Conservation (phyloP, 2,329 filamentous ascomycete genomes). For the Colletotrichum sublineola region DNA sequence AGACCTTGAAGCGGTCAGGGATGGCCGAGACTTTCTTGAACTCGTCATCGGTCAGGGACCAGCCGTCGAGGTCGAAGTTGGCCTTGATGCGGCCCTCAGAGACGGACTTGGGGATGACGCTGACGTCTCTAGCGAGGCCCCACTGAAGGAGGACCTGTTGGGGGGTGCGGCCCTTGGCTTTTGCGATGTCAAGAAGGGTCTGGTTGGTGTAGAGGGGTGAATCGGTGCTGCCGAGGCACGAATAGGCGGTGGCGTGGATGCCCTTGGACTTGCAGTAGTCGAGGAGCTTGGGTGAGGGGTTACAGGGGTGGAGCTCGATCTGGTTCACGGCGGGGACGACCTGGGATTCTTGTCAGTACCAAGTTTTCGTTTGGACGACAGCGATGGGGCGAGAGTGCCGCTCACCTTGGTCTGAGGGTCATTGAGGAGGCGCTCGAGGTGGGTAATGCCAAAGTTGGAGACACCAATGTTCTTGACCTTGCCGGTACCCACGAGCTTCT, state of each 20-base stretch:
- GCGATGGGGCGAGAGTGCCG: not conserved
- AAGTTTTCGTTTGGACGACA: too few species aligned
- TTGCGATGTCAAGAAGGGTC: constrained; percentile 72
- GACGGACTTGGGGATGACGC: constrained; percentile 88
- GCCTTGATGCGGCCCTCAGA: constrained; percentile 79
- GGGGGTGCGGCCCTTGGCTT: constrained; percentile 75
- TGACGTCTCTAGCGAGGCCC: constrained; percentile 85
- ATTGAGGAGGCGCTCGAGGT: constrained; percentile 82
- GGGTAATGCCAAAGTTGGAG: constrained; percentile 86
- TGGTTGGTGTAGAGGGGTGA: constrained; percentile 78
- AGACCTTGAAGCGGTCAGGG: constrained; percentile 85
- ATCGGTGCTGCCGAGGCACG: constrained; percentile 78
- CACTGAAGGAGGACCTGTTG: constrained; percentile 85
- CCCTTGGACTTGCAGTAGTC: constrained; percentile 79
- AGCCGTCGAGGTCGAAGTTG: constrained; percentile 83
- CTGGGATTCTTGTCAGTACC: constrained; percentile 48
- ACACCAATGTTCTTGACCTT: constrained; percentile 87
- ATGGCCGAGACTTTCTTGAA: constrained; percentile 76
- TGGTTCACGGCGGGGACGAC: constrained; percentile 80
- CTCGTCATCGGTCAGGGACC: constrained; percentile 80
- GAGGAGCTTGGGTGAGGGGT: constrained; percentile 84
- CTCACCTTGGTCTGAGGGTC: constrained; percentile 72
- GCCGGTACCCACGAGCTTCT: constrained; percentile 76
- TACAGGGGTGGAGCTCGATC: constrained; percentile 84
- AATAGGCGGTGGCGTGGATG: constrained; percentile 82